These are phyloP conservation scores for Suhomyces yuchorum DNA, from an alignment of 1,139 yeast species.

Conservation along the genomic window DNA sequence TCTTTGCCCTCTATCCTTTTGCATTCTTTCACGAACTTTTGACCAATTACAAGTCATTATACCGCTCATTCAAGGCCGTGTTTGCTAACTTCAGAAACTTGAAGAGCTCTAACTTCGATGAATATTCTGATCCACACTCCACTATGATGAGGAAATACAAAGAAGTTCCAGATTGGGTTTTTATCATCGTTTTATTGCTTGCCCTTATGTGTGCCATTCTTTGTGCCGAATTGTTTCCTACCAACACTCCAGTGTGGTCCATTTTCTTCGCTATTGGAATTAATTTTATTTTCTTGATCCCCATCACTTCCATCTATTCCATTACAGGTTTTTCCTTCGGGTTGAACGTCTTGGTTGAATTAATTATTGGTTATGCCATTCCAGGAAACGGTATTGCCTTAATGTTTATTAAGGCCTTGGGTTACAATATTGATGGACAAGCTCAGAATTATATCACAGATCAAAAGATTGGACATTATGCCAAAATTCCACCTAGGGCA, in stretches of 20 bases:
- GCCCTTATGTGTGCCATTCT: conserved; percentile 24
- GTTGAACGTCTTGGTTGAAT: conserved; percentile 42
- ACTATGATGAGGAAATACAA: conserved; percentile 25
- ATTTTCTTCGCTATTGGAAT: conserved; percentile 35
- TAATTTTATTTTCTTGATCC: conserved; percentile 39
- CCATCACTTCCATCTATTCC: conserved; percentile 39
- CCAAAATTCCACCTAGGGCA: conserved; percentile 62
- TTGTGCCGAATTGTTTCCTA: conserved; percentile 36
- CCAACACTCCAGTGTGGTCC: conserved; percentile 41
- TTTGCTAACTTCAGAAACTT: conserved; percentile 9
- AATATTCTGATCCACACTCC: conserved; percentile 24
- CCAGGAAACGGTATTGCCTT: conserved; percentile 44
- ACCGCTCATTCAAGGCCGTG: conserved; percentile 11
- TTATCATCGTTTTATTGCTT: conserved; percentile 21
- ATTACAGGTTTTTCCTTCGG: conserved; percentile 43
- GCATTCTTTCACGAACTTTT: conserved; percentile 16
- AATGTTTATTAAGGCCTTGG: conserved; percentile 40
- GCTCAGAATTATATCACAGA: conserved; percentile 57
- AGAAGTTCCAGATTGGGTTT: conserved; percentile 29
- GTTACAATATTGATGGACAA: conserved; percentile 54
- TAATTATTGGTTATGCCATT: conserved; percentile 42
- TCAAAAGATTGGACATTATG: conserved; percentile 63
- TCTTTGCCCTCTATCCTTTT: conserved; percentile 23
- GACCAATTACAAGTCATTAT: conserved; percentile 14
- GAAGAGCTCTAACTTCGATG: conserved; percentile 19